Conservation (phyloP, 306 rosid genomes). For the Abrus precatorius region DNA sequence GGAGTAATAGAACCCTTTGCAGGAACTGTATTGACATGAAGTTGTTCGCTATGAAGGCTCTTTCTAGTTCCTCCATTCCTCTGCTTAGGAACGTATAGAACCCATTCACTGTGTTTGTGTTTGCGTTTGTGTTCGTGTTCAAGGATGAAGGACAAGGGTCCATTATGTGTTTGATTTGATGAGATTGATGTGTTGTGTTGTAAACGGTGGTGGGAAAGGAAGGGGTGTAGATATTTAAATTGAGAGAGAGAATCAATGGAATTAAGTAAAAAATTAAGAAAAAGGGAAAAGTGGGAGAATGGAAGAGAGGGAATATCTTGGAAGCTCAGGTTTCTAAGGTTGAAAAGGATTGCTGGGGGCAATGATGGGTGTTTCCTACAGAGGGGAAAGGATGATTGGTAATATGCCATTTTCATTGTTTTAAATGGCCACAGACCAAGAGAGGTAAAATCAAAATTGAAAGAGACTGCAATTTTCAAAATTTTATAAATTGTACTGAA, state of each 20-base stretch:
- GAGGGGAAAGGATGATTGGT: constrained; percentile 99
- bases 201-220: neutral
- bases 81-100: constrained; percentile 82
- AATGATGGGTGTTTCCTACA: constrained; percentile 99
- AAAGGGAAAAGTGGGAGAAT: constrained; percentile 39
- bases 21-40: constrained; percentile 94
- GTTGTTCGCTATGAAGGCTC: constrained; percentile 67
- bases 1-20: constrained; percentile 79
- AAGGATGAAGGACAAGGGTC: constrained; percentile 68
- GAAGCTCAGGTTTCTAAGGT: constrained; percentile 95
- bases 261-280: neutral
- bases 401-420: constrained; percentile 97
- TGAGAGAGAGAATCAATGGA: constrained; percentile 49
- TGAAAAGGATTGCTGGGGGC: constrained; percentile 99
- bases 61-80: constrained; percentile 90
- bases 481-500: neutral
- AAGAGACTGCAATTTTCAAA: neutral
- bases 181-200: constrained; percentile 1
- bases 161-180: constrained; percentile 50
- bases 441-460: constrained; percentile 2
- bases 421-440: constrained; percentile 63
- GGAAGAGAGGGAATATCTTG: constrained; percentile 65
- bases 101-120: constrained; percentile 87
- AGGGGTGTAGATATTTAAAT: constrained; percentile 65
- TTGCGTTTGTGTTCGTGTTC: constrained; percentile 82